Conservation (phyloP, 495 filamentous ascomycete species). For the Hypoxylon subgilvum region DNA sequence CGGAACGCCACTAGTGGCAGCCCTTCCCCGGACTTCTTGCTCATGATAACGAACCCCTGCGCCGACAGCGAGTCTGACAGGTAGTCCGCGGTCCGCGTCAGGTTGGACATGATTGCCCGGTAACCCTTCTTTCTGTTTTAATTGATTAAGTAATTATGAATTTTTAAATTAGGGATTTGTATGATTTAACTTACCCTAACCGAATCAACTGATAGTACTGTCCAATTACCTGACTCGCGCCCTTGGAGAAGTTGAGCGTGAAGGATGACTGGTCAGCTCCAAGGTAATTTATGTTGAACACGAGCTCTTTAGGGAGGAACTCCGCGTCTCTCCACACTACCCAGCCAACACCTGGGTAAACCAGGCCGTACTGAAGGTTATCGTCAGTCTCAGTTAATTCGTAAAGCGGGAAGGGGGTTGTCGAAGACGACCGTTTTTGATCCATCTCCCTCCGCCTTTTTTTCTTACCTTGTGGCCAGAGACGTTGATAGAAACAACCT, state of each 20-base stretch:
- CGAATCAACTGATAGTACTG: constrained; percentile 97
- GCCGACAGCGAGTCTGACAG: constrained; percentile 69
- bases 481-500: constrained; percentile 89
- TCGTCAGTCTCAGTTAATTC: no score
- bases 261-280: constrained; percentile 94
- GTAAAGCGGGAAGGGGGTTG: neutral
- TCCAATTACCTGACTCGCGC: constrained; percentile 88
- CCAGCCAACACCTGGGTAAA: constrained; percentile 94
- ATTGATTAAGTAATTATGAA: no score
- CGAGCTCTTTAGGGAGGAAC: constrained; percentile 84
- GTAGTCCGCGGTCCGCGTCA: constrained; percentile 83
- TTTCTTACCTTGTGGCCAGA: constrained; percentile 85
- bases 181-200: no score
- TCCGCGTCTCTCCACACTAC: constrained; percentile 85
- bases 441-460: neutral
- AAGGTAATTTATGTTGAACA: constrained; percentile 98
- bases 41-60: constrained; percentile 85
- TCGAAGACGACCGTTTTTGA: neutral
- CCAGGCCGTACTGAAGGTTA: constrained; percentile 55
- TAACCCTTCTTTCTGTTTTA: constrained; percentile 89
- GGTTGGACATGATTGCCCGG: constrained; percentile 82
- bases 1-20: constrained; percentile 88
- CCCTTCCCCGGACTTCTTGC: constrained; percentile 72
- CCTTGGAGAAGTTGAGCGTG: constrained; percentile 96
- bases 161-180: no score